Evolutionary conservation across 2,329 filamentous ascomycete species (phyloP).

Genomic region (Sarocladium strictum): DNA sequence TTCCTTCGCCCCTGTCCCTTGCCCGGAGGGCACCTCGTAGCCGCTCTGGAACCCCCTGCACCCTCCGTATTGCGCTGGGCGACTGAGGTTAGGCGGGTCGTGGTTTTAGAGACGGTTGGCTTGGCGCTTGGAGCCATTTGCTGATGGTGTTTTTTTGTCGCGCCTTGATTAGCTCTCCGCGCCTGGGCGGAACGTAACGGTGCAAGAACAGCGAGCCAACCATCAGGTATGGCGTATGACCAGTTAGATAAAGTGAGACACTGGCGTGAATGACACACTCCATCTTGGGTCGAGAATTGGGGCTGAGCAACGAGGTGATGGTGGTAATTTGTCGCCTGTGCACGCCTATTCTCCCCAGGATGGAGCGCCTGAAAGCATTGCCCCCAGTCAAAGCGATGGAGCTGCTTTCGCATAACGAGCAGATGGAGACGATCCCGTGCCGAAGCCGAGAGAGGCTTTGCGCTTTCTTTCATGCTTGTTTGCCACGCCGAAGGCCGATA

Average conservation of each 20-base stretch:
- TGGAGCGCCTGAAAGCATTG: neutral
- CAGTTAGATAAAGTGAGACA: neutral
- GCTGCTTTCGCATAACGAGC: slow-evolving; percentile 4
- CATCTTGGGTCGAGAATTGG: neutral
- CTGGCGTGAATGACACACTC: neutral
- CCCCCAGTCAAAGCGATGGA: neutral
- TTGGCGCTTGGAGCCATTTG: neutral
- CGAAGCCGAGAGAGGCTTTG: neutral
- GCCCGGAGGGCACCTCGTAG: neutral
- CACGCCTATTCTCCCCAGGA: neutral
- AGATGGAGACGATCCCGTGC: slow-evolving; percentile 11
- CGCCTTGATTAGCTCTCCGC: neutral
- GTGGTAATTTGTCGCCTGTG: slow-evolving; percentile 1
- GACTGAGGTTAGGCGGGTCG: neutral
- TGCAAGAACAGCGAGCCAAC: neutral
- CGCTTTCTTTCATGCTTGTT: neutral
- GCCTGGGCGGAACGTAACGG: no score
- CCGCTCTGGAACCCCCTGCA: slow-evolving; percentile 5
- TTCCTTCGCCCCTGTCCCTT: neutral
- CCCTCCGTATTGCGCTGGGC: neutral
- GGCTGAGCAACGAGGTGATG: slow-evolving; percentile 1
- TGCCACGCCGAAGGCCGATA: slow-evolving; percentile 1
- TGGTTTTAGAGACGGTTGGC: neutral
- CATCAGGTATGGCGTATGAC: neutral
- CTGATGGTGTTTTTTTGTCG: slow-evolving; percentile 7